phyloP scores from a whole-genome alignment of 2,329 filamentous ascomycete species.

The Botrytis tulipae region DNA sequence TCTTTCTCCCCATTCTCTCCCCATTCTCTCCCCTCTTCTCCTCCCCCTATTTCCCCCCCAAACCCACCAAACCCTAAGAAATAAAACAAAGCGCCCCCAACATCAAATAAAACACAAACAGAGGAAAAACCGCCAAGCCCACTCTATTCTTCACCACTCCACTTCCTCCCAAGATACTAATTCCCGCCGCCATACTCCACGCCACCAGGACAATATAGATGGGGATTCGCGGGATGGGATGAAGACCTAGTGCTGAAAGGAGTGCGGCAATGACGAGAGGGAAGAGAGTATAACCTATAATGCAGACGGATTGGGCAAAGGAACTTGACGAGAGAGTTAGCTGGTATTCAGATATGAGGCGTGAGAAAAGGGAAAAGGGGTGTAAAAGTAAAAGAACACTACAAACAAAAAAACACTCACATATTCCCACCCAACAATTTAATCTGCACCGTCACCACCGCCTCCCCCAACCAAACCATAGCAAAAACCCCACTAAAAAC shows the following conservation, averaged over 20 bases:
- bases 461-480: conserved; percentile 95
- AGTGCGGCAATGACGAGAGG: conserved; percentile 90
- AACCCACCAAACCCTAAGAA: conserved; percentile 6
- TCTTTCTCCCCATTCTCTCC: background rate
- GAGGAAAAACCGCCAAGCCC: conserved; percentile 23
- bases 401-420: conserved; percentile 55
- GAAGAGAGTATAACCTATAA: conserved; percentile 98
- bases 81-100: conserved; percentile 23
- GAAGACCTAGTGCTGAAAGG: conserved; percentile 78
- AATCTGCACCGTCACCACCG: conserved; percentile 96
- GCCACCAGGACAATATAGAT: conserved; percentile 84
- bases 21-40: rapidly evolving
- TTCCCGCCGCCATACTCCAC: conserved; percentile 86
- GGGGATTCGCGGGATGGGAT: conserved; percentile 79
- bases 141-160: conserved; percentile 25
- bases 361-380: background rate
- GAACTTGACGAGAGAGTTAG: conserved; percentile 56
- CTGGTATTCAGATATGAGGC: background rate
- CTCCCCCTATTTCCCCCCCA: too few species aligned
- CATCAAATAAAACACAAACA: conserved; percentile 25
- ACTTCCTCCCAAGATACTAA: conserved; percentile 25
- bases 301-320: conserved; percentile 95
- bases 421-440: conserved; percentile 95
- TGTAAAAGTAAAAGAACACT: too few species aligned
- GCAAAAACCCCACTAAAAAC: conserved; percentile 97